Base-by-base conservation (phyloP, 352 stramenopile species). In the Phytophthora litchii region DNA sequence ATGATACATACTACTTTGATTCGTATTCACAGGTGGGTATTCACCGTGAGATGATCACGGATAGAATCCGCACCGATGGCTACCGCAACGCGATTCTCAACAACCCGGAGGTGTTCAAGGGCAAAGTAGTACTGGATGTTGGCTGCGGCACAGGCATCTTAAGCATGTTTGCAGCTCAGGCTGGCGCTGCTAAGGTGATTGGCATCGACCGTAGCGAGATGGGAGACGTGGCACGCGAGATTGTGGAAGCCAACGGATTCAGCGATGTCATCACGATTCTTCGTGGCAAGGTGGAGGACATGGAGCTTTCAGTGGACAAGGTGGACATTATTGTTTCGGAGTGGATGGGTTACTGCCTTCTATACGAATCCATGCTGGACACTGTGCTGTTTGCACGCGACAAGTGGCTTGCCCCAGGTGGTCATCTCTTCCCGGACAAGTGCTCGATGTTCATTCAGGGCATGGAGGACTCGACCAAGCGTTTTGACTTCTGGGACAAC, bases 291-390 rank as follows among this genome's bases (percentile, higher is more conserved):
- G 85, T 98, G 34, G 92, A 96, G 69, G 89, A 97, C 58, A 83
- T 97, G n/a, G 83, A 97, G 48, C 72, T 99, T 13, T 95, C 95
- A 0, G 91, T 99, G 25, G 75, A 94, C 41, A 80, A 96, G 45
- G 93, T 99, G 35, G 96, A 99, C 73, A 97, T 99, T 46, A 98
- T 99, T 70, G 94, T 99, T 29, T 98, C 89, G 19, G 97, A 99
- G 81, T 99, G 97, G 96, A 99, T 99, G 96, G 96, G 96, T 38
- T 99, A 99, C 76, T 98, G 95, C 60, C 74, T 99, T 29, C 70
- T 99, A 16, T 99, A 99, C 71, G 96, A 99, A 79, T 98, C 89
- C 27, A 99, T 99, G 97, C 84, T 99, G 17, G 95, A 98, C 67
- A 99, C 95, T 8, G 96, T 99, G 19, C 72, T 99, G 12, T 98